Percentiles rank a stretch among this genome's conserved stretches.
phyloP scores from a whole-genome alignment of 768 basidiomycete genomes.

The Lactifluus pinguis region DNA sequence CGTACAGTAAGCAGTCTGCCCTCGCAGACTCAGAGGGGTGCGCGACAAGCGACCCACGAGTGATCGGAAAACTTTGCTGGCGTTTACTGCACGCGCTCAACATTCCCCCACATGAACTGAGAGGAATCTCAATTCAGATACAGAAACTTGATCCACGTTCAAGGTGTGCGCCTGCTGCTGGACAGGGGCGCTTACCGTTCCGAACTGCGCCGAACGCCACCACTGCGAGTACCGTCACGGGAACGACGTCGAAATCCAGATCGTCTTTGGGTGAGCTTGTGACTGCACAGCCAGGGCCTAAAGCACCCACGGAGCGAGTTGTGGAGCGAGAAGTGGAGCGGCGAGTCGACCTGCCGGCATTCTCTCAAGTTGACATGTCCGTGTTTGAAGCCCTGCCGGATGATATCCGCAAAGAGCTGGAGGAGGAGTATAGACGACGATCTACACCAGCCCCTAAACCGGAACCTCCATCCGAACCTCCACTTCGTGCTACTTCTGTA shows the following conservation, averaged over 20 bases:
- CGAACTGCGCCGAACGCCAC: slow-evolving; percentile 22
- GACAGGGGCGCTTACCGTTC: slow-evolving; percentile 60
- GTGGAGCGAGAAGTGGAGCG: not conserved
- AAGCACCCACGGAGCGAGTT: not conserved
- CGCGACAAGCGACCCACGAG: slow-evolving; percentile 61
- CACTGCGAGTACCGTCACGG: not conserved
- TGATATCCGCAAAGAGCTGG: slow-evolving; percentile 60
- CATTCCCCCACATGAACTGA: slow-evolving; percentile 79
- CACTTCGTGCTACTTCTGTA: slow-evolving; percentile 4
- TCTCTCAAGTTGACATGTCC: slow-evolving; percentile 66
- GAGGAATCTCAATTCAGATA: slow-evolving; percentile 87
- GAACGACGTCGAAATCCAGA: not conserved
- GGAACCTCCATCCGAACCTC: slow-evolving; percentile 3
- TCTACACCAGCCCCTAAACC: slow-evolving; percentile 38
- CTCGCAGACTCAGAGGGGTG: slow-evolving; percentile 51
- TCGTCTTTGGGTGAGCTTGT: slow-evolving; percentile 3
- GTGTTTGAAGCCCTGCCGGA: slow-evolving; percentile 64
- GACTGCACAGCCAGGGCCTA: not conserved
- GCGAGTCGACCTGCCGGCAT: slow-evolving; percentile 43
- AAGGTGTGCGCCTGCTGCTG: slow-evolving; percentile 29
- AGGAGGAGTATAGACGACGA: slow-evolving; percentile 55
- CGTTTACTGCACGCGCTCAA: slow-evolving; percentile 60
- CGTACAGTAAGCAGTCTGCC: slow-evolving; percentile 65
- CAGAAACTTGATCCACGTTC: slow-evolving; percentile 66
- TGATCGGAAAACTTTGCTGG: slow-evolving; percentile 74